These are phyloP conservation scores for Psophocarpus tetragonolobus DNA, from an alignment of 306 rosid species.

Conservation along the genomic window DNA sequence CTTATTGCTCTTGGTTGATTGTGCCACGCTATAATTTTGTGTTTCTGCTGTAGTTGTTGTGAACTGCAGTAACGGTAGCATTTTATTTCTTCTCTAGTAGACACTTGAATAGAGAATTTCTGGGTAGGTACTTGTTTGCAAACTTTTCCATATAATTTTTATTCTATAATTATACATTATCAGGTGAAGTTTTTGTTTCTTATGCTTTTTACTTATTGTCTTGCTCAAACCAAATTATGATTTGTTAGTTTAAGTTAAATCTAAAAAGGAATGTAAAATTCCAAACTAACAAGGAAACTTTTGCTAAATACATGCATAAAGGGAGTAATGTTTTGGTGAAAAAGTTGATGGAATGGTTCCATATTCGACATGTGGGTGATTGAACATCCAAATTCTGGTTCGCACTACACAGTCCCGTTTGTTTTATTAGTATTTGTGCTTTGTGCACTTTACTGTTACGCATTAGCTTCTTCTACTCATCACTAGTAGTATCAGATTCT, in stretches of 20 bases:
- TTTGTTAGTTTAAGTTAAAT: background rate
- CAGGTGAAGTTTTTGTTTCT: background rate
- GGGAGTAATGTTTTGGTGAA: slow-evolving; percentile 18
- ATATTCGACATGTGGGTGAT: slow-evolving; percentile 41
- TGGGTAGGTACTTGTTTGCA: slow-evolving; percentile 41
- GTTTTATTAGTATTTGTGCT: slow-evolving; percentile 14
- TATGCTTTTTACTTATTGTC: background rate
- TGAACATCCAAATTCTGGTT: slow-evolving; percentile 32
- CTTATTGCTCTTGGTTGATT: slow-evolving; percentile 17
- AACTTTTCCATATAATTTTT: slow-evolving; percentile 11
- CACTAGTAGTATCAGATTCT: background rate
- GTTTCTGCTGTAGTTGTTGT: slow-evolving; percentile 29
- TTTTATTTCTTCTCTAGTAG: background rate
- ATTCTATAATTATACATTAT: slow-evolving; percentile 27
- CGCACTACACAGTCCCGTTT: slow-evolving; percentile 19
- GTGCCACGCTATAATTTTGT: slow-evolving; percentile 35
- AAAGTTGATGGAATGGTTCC: slow-evolving; percentile 48
- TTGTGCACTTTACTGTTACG: background rate
- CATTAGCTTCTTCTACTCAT: background rate
- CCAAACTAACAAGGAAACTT: background rate
- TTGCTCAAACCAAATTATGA: slow-evolving; percentile 9
- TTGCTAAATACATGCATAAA: slow-evolving; percentile 33
- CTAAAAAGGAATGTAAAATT: background rate
- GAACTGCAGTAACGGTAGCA: slow-evolving; percentile 15
- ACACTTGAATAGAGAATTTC: slow-evolving; percentile 30